These are phyloP conservation scores for Colletotrichum theobromicola DNA, from an alignment of 2,329 filamentous ascomycete species.

Conservation along the genomic window DNA sequence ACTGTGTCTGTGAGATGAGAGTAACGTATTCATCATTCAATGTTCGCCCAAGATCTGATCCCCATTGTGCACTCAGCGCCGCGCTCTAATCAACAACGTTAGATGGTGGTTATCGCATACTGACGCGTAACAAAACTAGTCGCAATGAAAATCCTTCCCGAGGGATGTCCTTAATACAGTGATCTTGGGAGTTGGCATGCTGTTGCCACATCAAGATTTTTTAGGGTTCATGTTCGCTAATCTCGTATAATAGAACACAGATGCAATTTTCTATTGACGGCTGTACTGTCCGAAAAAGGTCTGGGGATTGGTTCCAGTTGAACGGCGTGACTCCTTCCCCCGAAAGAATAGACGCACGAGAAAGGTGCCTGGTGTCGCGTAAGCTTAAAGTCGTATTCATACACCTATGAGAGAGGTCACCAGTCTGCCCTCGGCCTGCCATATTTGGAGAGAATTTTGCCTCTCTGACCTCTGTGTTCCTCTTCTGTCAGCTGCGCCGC, in stretches of 20 bases:
- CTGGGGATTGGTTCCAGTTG: background rate
- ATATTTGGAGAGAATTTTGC: background rate
- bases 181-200: background rate
- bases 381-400: background rate
- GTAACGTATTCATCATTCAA: background rate
- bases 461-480: background rate
- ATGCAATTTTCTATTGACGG: too few relatives aligned
- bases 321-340: rapidly evolving
- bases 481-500: background rate
- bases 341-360: background rate
- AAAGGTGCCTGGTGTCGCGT: background rate
- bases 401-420: background rate
- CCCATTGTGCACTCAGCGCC: background rate
- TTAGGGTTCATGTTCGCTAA: too few relatives aligned
- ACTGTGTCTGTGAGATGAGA: background rate
- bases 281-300: background rate
- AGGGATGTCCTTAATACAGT: background rate
- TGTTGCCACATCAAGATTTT: too few relatives aligned
- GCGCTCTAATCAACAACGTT: background rate
- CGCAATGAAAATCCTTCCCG: background rate
- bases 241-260: too few relatives aligned
- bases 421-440: background rate
- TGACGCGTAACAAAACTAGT: background rate
- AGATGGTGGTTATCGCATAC: background rate
- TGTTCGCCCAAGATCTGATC: background rate